Percentiles rank a stretch among this genome's conserved stretches.
phyloP scores from a whole-genome alignment of 1,284 basidiomycete genomes.

The Apiotrichum sp. region DNA sequence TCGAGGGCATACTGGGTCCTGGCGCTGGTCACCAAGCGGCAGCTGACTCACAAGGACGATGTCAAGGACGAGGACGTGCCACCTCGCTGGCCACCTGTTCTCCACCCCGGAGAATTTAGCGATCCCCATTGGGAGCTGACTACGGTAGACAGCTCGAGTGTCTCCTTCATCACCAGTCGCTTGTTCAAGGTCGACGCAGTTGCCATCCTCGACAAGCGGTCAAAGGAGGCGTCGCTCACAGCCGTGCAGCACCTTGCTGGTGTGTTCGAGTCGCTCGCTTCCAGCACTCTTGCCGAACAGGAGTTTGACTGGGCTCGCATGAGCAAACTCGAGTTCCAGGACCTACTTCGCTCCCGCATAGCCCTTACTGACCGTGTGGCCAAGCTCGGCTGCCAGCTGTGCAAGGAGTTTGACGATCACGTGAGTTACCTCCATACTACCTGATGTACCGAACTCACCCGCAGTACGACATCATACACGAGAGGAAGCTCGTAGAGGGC shows the following conservation, averaged over 20 bases:
- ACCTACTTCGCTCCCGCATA: constrained; percentile 62
- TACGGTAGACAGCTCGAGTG: constrained; percentile 64
- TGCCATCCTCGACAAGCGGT: constrained; percentile 55
- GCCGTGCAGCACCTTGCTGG: constrained; percentile 48
- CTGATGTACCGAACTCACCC: background rate
- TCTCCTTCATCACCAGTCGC: constrained; percentile 67
- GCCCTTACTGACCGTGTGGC: constrained; percentile 50
- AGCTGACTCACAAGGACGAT: constrained; percentile 58
- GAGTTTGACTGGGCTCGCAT: constrained; percentile 82
- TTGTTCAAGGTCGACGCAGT: constrained; percentile 66
- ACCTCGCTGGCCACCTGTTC: constrained; percentile 66
- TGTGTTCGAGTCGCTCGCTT: constrained; percentile 53
- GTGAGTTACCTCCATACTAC: constrained; percentile 48
- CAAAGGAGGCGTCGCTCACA: constrained; percentile 49
- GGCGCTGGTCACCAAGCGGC: constrained; percentile 63
- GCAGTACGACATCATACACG: constrained; percentile 70
- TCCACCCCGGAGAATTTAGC: constrained; percentile 51
- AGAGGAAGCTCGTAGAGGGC: constrained; percentile 63
- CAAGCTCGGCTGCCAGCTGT: constrained; percentile 54
- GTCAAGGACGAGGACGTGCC: constrained; percentile 56
- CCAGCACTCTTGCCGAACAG: constrained; percentile 40
- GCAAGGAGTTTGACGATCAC: constrained; percentile 61
- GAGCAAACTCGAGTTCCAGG: constrained; percentile 87
- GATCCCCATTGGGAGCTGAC: constrained; percentile 65
- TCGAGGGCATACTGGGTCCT: constrained; percentile 59